phyloP scores from a whole-genome alignment of 1,284 basidiomycete genomes.

The Gymnopus androsaceus region DNA sequence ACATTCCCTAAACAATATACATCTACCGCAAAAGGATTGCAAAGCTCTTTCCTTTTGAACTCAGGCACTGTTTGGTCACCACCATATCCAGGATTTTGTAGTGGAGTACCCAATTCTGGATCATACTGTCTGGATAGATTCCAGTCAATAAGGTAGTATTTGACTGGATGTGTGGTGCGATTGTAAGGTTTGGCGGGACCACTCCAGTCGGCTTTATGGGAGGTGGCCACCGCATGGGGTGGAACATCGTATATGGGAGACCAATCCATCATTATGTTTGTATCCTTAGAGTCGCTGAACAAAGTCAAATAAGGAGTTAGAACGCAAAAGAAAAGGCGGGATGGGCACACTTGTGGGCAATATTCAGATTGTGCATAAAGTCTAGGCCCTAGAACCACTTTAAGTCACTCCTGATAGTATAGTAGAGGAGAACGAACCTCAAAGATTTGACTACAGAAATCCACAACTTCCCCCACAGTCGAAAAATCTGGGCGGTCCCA shows the following conservation, averaged over 20 bases:
- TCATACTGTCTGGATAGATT: slow-evolving; percentile 33
- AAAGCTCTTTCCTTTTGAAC: slow-evolving; percentile 24
- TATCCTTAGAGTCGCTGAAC: slow-evolving; percentile 38
- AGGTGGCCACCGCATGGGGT: slow-evolving; percentile 26
- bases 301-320: background rate
- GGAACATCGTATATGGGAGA: slow-evolving; percentile 27
- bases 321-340: background rate
- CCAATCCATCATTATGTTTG: slow-evolving; percentile 41
- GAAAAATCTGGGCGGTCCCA: slow-evolving; percentile 22
- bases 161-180: slow-evolving; percentile 32
- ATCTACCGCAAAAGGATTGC: slow-evolving; percentile 38
- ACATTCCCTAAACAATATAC: slow-evolving; percentile 39
- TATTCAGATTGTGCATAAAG: slow-evolving; percentile 38
- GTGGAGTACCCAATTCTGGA: background rate
- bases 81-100: slow-evolving; percentile 1
- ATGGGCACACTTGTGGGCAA: slow-evolving; percentile 39
- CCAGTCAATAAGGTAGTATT: slow-evolving; percentile 36
- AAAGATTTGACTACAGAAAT: slow-evolving; percentile 33
- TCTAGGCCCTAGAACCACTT: slow-evolving; percentile 43
- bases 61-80: slow-evolving; percentile 21
- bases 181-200: slow-evolving; percentile 23
- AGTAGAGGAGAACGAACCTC: no score
- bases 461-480: slow-evolving; percentile 33
- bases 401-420: no score
- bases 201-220: slow-evolving; percentile 22